Percentiles rank a stretch among this genome's conserved stretches.
Conservation (phyloP, 139 green algal species). For the Volvox reticuliferus region DNA sequence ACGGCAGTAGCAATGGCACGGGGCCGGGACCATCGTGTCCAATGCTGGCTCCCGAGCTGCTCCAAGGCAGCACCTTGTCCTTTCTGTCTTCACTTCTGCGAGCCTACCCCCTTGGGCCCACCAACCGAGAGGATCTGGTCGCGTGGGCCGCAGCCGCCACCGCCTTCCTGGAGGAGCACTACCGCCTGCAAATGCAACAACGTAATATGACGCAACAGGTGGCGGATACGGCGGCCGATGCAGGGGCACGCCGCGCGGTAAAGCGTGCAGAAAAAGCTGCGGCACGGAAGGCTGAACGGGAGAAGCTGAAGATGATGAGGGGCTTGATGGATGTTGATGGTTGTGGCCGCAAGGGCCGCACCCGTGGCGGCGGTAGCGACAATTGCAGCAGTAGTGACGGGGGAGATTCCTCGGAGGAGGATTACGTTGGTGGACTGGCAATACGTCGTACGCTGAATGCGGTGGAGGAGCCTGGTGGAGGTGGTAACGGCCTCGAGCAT, state of each 20-base stretch:
- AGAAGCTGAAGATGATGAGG: too few species aligned
- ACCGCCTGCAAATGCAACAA: not conserved
- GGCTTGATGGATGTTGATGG: not conserved
- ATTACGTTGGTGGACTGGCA: too few species aligned
- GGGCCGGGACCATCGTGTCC: too few species aligned
- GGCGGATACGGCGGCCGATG: not conserved
- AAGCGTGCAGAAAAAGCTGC: not conserved
- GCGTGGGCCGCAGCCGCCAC: not conserved
- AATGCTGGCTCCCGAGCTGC: slow-evolving; percentile 2
- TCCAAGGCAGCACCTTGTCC: not conserved
- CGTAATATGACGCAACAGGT: not conserved
- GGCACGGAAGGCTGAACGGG: not conserved
- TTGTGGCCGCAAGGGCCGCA: not conserved
- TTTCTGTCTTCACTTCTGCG: not conserved
- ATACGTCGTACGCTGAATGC: not conserved
- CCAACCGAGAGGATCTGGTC: not conserved
- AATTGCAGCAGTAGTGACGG: too few species aligned
- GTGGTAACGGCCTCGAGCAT: not conserved
- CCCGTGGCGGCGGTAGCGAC: not conserved
- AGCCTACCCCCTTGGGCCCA: not conserved
- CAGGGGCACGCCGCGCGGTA: not conserved
- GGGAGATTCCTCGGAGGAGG: too few species aligned
- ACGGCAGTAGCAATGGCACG: not conserved
- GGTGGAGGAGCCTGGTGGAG: not conserved
- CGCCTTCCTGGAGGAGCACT: not conserved